phyloP scores from a whole-genome alignment of 257 asterid species.

The Primulina huaijiensis region DNA sequence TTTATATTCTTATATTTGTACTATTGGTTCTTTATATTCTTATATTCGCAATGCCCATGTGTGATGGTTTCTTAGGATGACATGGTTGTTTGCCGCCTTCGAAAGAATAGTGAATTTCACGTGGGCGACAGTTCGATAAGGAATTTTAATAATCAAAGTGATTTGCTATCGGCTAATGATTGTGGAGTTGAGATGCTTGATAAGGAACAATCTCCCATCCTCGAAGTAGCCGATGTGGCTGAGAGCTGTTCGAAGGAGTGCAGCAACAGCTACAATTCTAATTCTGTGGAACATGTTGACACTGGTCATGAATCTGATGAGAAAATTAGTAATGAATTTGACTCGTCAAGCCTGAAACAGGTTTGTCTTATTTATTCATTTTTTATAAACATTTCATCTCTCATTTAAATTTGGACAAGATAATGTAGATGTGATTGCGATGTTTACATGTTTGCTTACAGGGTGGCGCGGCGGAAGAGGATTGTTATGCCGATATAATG shows the following conservation, averaged over 20 bases:
- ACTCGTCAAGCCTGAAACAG: conserved; percentile 33
- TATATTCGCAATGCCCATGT: not conserved
- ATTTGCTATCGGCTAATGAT: conserved; percentile 22
- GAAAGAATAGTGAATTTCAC: conserved; percentile 66
- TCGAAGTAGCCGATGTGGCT: conserved; percentile 31
- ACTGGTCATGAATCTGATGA: conserved; percentile 45
- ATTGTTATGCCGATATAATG: conserved; percentile 80
- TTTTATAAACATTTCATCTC: not conserved
- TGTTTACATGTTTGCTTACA: conserved; percentile 26
- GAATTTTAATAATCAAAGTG: conserved; percentile 22
- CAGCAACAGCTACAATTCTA: conserved; percentile 53
- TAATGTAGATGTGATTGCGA: not conserved
- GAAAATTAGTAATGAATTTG: conserved; percentile 32
- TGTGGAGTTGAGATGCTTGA: conserved; percentile 29
- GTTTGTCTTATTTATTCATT: conserved; percentile 16
- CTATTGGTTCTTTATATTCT: not conserved
- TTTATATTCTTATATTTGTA: not conserved
- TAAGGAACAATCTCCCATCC: conserved; percentile 34
- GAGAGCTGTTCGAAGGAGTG: conserved; percentile 49
- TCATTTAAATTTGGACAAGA: not conserved
- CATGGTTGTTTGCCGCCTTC: conserved; percentile 75
- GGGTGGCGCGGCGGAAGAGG: conserved; percentile 56
- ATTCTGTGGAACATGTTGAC: conserved; percentile 51
- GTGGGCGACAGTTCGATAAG: conserved; percentile 36
- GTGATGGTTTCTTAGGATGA: conserved; percentile 44